Base-by-base conservation (phyloP, 371 early-diverging fungal species). In the Vairimorpha ceranae region DNA sequence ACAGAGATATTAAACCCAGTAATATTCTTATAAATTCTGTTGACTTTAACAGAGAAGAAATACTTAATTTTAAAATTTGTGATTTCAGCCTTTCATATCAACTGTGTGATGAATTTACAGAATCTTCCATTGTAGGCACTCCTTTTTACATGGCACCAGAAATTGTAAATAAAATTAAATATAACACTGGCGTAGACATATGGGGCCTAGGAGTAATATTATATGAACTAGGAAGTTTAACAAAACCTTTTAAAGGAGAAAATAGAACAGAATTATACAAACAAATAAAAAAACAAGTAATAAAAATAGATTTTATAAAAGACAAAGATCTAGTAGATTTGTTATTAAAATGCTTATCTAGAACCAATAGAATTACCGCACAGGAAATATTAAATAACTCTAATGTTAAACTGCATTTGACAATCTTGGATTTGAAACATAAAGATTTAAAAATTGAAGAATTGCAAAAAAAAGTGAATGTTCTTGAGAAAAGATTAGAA, bases 201-300 rank as follows among this genome's bases (percentile, higher is more conserved):
- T 98, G 99, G 99, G 91, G 93, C 6, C 82, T 96, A 3, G 99
- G 96, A 3, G 93, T 94, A 1, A 92, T 95, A 72, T 89, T 95
- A 87, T 97, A 90, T 82, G 96, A 95, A 82, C 29, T 77, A 19
- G 25, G 54, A 17, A 36, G 29, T 4, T 35, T 72, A 43, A 51
- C 35, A 46, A 78, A 74, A 65, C 79, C 77, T 65, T 83, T 81
- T 70, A 21, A 36, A 33, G 76, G 77, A 6, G 71, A 64, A 43
- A 60, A 1, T 25, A 45, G 74, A 64, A 45, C 33, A 46, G 65
- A 72, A 17, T 65, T 81, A 15, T 75, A 51, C 21, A 41, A 32
- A n/a, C 17, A 60, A 8, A 79, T 81, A 19, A 17, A 65, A 35
- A 29, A 64, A 10, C 59, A 63, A 27, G 27, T 61, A 23, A 67